These are phyloP conservation scores for Clausena lansium DNA, from an alignment of 345 rosid genomes.

Conservation along the genomic window DNA sequence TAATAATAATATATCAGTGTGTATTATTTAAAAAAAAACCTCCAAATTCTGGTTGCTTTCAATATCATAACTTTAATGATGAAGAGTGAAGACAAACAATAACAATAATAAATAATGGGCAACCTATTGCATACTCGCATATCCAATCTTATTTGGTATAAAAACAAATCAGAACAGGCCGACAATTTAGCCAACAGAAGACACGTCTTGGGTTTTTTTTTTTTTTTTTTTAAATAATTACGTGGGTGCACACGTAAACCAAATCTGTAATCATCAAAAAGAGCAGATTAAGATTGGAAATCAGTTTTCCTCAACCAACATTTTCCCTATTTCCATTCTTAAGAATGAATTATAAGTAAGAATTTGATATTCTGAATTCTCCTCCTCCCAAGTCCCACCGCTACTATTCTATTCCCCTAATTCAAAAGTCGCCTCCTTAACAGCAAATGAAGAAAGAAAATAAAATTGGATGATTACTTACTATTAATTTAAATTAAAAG, in stretches of 20 bases:
- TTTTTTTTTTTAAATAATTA: slow-evolving; percentile 27
- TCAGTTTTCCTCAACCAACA: background rate
- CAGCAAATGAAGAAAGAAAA: background rate
- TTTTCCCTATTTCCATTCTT: background rate
- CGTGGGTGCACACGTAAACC: slow-evolving; percentile 56
- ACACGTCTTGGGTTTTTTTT: slow-evolving; percentile 45
- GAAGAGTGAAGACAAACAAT: background rate
- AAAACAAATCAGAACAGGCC: slow-evolving; percentile 38
- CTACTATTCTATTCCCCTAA: background rate
- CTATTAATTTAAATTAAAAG: background rate
- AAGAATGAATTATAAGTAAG: too few relatives aligned
- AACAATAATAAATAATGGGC: slow-evolving; percentile 6
- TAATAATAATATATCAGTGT: too few relatives aligned
- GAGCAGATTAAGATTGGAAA: slow-evolving; percentile 10
- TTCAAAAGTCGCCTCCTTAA: background rate
- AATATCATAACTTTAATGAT: background rate
- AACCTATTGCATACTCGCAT: slow-evolving; percentile 14
- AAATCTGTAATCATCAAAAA: slow-evolving; percentile 40
- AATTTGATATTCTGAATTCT: background rate
- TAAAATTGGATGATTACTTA: background rate
- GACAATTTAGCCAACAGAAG: slow-evolving; percentile 51
- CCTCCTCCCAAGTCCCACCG: too few relatives aligned
- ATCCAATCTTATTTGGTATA: background rate
- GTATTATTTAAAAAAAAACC: too few relatives aligned
- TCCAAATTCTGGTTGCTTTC: slow-evolving; percentile 13